Evolutionary conservation across 2,329 filamentous ascomycete species (phyloP).

Genomic region (Fusarium dimerum): DNA sequence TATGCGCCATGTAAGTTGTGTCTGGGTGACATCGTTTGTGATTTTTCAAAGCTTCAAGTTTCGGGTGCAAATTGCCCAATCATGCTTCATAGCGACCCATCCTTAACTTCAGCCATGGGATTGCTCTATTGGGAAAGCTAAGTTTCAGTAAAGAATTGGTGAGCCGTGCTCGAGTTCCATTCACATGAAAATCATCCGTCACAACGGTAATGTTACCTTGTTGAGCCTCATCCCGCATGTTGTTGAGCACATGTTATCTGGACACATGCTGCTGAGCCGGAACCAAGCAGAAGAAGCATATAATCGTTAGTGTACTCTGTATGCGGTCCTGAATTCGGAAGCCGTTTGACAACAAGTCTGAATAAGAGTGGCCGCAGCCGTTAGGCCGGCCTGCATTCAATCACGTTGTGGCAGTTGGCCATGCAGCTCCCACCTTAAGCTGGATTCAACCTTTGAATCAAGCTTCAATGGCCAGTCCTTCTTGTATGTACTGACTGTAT

Average conservation of each 20-base stretch:
- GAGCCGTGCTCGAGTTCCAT: not conserved
- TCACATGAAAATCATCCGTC: not conserved
- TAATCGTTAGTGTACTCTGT: too few relatives aligned
- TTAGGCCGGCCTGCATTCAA: constrained; percentile 7
- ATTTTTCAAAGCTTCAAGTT: not conserved
- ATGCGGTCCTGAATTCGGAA: not conserved
- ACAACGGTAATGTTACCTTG: not conserved
- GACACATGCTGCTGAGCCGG: not conserved
- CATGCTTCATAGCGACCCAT: constrained; percentile 1
- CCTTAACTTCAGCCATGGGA: constrained; percentile 22
- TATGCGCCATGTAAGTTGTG: not conserved
- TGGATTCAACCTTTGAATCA: constrained; percentile 7
- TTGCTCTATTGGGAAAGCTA: constrained; percentile 3
- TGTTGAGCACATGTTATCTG: not conserved
- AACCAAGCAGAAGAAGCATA: not conserved
- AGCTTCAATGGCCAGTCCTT: constrained; percentile 14
- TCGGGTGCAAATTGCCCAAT: constrained; percentile 17
- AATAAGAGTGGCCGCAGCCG: constrained; percentile 13
- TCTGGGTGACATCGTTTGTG: constrained; percentile 17
- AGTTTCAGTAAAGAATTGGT: constrained; percentile 8
- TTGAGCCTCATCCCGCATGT: not conserved
- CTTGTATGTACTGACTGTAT: not conserved
- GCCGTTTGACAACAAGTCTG: constrained; percentile 6
- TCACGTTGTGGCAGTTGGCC: constrained; percentile 12
- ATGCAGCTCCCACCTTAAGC: constrained; percentile 9